A percentile compares a stretch with the other conserved stretches of the same genome.
These are phyloP conservation scores for Stephanodiscus minutulus DNA, from an alignment of 108 stramenopile genomes.

Conservation along the genomic window DNA sequence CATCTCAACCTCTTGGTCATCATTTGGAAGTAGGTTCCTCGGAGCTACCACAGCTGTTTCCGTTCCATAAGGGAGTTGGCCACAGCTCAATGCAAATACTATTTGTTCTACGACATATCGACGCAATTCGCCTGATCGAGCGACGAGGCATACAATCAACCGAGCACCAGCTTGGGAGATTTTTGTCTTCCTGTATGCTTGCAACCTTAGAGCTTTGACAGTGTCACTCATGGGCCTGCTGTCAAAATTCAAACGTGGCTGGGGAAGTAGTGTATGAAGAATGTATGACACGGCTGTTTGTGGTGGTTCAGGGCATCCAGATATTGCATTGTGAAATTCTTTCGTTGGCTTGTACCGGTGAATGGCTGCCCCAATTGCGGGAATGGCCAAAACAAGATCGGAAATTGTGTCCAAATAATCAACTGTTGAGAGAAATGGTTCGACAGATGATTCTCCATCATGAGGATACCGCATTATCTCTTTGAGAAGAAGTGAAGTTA, in stretches of 20 bases:
- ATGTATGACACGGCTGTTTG: constrained; percentile 83
- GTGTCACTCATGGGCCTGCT: constrained; percentile 11
- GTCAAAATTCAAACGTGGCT: constrained; percentile 58
- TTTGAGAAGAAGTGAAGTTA: constrained; percentile 59
- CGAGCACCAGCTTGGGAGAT: constrained; percentile 72
- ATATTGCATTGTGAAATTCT: constrained; percentile 64
- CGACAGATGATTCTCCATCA: background rate
- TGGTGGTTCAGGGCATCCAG: constrained; percentile 70
- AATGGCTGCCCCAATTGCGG: constrained; percentile 86
- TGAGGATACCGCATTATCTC: constrained; percentile 33
- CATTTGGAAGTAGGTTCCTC: too few relatives aligned
- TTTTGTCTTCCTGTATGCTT: constrained; percentile 50
- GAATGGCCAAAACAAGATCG: constrained; percentile 89
- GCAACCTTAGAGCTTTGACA: constrained; percentile 27
- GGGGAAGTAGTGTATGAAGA: constrained; percentile 82
- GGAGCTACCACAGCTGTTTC: background rate
- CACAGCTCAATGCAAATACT: constrained; percentile 77
- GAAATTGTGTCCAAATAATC: constrained; percentile 80
- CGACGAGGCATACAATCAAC: constrained; percentile 81
- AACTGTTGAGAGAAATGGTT: constrained; percentile 66
- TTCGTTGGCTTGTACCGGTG: constrained; percentile 67
- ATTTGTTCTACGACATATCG: constrained; percentile 86
- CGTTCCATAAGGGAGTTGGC: constrained; percentile 36
- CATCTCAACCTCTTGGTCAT: constrained; percentile 37
- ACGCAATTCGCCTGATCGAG: constrained; percentile 92